Base-by-base conservation (phyloP, 148 eudicot species). In the Talinum fruticosum region DNA sequence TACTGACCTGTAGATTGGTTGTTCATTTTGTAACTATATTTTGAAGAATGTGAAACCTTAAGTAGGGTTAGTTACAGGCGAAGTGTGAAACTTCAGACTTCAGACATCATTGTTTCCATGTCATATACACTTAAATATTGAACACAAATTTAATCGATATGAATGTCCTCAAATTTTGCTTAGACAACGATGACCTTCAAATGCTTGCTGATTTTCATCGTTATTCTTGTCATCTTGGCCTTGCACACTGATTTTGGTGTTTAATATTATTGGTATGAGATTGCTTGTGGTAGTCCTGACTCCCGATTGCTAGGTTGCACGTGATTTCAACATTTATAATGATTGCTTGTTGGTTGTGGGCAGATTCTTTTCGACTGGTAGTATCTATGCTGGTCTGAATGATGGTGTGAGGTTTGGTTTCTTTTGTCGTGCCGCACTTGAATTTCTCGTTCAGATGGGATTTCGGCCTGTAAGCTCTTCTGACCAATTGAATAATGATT, bases 351-450 rank as follows among this genome's bases (percentile, higher is more conserved):
- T 71, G 74, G 66, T 75, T 79, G 45, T 49, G 65, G 82, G 37
- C 89, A 93, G 99, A 78, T 78, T 91, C 67, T 91, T 96, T 80
- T 86, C 74, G 85, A 86, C 87, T 66, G 96, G 96, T 28, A 83
- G 93, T 83, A 82, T 96, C 76, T 96, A 96, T 85, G 96, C 92
- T 71, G 85, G 97, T 75, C 74, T 59, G 75, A 93, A 89, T 80
- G 99, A 96, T 81, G 99, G 88, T 8, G 93, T 90, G 69, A 85
- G 99, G 85, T 96, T 96, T 77, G 88, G 88, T 80, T 96, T 93
- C 88, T 96, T 93, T 84, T 90, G 97, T 77, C 97, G 91, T 77
- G 94, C 99, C 72, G 94, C 97, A 57, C 93, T 96, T 45, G 97
- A 96, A 78, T 96, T 89, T 83, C 96, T 96, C 82, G 91, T 85